Conservation (phyloP, 805 yeast species). For the Saccharomycopsis guyanensis region DNA sequence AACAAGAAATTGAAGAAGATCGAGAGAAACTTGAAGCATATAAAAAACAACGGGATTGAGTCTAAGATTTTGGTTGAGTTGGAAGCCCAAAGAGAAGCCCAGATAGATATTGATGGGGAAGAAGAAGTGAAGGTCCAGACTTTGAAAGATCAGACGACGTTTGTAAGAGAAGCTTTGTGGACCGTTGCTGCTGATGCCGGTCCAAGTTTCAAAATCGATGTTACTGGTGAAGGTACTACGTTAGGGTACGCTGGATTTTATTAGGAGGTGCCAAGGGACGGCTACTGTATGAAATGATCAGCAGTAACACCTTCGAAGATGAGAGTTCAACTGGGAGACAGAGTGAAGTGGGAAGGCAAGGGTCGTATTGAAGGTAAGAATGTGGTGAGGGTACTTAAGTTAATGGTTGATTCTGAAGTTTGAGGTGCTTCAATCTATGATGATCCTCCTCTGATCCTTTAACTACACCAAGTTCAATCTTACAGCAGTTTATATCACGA, state of each 20-base stretch:
- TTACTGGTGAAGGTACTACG: slow-evolving; percentile 71
- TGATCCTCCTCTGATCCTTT: too few species aligned
- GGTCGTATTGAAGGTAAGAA: too few species aligned
- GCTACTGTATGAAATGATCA: too few species aligned
- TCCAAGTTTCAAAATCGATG: slow-evolving; percentile 35
- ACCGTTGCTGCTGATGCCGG: slow-evolving; percentile 56
- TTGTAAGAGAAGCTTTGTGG: slow-evolving; percentile 64
- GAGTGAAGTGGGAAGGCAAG: too few species aligned
- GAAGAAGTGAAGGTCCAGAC: slow-evolving; percentile 21
- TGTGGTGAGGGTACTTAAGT: too few species aligned
- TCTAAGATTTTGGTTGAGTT: slow-evolving; percentile 12
- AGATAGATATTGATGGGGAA: slow-evolving; percentile 44
- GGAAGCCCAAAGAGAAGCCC: slow-evolving; percentile 12
- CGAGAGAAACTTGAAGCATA: slow-evolving; percentile 68
- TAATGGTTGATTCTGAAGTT: too few species aligned
- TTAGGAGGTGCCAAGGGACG: slow-evolving; percentile 20
- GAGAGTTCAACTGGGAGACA: too few species aligned
- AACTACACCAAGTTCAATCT: too few species aligned
- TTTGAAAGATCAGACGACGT: slow-evolving; percentile 22
- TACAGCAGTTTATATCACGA: too few species aligned
- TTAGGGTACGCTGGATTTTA: slow-evolving; percentile 66
- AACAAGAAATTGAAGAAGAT: slow-evolving; percentile 73
- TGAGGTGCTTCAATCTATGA: too few species aligned
- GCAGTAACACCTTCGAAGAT: too few species aligned
- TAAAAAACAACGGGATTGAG: slow-evolving; percentile 19